These are phyloP conservation scores for Orbilia quercus DNA, from an alignment of 2,329 filamentous ascomycete species.

Conservation along the genomic window DNA sequence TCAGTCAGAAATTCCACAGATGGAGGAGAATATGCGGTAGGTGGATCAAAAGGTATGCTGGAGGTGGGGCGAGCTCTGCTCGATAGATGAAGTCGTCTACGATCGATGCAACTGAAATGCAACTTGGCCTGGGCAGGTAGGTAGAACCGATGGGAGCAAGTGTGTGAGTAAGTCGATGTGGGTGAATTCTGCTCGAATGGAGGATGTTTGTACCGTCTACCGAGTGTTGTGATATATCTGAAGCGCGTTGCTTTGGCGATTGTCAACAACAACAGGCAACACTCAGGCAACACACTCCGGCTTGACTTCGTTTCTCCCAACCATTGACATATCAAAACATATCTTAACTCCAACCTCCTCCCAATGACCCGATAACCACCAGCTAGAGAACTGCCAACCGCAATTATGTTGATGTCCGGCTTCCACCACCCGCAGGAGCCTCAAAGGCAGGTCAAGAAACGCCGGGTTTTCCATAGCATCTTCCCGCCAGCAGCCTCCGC, in stretches of 20 bases:
- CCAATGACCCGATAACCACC: slow-evolving; percentile 29
- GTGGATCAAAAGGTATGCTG: neutral
- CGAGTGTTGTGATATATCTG: neutral
- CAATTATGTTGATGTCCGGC: slow-evolving; percentile 51
- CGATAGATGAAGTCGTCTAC: neutral
- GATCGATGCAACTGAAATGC: neutral
- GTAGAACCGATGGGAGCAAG: no score
- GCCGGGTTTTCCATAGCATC: slow-evolving; percentile 59
- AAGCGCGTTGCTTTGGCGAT: slow-evolving; percentile 33
- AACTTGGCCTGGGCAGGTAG: no score
- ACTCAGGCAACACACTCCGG: neutral
- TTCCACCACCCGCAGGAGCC: slow-evolving; percentile 54
- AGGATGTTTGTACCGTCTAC: slow-evolving; percentile 7
- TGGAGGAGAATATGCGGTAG: slow-evolving; percentile 1
- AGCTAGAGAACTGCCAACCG: neutral
- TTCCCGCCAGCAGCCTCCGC: slow-evolving; percentile 59
- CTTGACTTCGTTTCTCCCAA: no score
- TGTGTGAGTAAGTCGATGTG: no score
- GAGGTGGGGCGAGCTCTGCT: neutral
- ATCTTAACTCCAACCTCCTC: neutral
- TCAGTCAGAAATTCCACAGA: slow-evolving; percentile 25
- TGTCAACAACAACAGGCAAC: slow-evolving; percentile 9
- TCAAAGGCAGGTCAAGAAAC: slow-evolving; percentile 53
- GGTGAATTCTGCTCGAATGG: no score
- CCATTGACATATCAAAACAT: no score